phyloP scores from a whole-genome alignment of 2,329 filamentous ascomycete genomes.

The Epichloe baconii region DNA sequence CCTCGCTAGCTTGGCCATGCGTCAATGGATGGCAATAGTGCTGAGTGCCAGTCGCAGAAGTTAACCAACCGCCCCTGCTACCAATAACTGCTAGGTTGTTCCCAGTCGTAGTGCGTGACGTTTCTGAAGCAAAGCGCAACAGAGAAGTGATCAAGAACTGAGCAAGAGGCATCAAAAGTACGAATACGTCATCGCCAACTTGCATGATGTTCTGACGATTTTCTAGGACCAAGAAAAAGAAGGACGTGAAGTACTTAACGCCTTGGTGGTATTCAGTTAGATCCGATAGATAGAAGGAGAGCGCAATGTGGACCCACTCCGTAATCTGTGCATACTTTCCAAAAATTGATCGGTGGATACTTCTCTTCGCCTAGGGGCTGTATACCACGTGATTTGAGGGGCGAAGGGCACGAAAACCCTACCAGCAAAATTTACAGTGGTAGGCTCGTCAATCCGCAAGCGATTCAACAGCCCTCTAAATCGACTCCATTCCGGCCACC shows the following conservation, averaged over 20 bases:
- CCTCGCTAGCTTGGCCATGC: neutral
- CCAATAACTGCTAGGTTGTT: neutral
- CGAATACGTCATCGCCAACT: too few relatives aligned
- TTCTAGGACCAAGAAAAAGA: too few relatives aligned
- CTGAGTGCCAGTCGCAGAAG: neutral
- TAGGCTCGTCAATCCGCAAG: constrained; percentile 16
- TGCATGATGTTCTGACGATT: too few relatives aligned
- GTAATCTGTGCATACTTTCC: neutral
- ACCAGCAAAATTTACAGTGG: constrained; percentile 21
- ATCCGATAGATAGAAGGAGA: too few relatives aligned
- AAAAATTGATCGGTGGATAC: neutral
- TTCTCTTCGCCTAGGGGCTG: neutral
- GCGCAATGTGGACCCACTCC: neutral
- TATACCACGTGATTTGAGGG: constrained; percentile 19
- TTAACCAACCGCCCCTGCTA: neutral
- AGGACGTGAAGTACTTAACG: too few relatives aligned
- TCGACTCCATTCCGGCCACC: constrained; percentile 25
- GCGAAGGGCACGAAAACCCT: constrained; percentile 29
- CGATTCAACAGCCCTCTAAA: constrained; percentile 17
- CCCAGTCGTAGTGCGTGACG: neutral
- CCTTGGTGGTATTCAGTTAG: too few relatives aligned
- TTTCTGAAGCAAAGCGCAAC: neutral
- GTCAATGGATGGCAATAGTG: neutral
- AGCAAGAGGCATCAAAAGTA: neutral
- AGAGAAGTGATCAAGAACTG: neutral